These are phyloP conservation scores for Avena eriantha DNA, from an alignment of 176 grass and related monocot genomes.

Conservation along the genomic window DNA sequence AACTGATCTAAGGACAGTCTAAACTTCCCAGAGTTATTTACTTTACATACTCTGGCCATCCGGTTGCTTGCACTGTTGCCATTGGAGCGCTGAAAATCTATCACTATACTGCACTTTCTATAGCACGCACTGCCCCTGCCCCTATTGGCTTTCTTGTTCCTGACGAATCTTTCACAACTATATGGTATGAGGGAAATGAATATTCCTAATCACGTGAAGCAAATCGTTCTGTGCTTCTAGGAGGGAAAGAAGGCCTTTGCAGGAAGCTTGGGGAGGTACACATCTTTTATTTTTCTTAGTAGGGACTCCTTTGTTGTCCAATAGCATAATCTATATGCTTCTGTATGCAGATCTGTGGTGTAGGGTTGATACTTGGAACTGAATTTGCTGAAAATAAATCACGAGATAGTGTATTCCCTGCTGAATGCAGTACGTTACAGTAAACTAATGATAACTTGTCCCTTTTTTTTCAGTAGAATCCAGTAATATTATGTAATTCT, in stretches of 20 bases:
- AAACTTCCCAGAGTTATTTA: too few species aligned
- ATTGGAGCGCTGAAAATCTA: conserved; percentile 92
- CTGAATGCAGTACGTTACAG: conserved; percentile 74
- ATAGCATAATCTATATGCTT: neutral
- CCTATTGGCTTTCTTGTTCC: too few species aligned
- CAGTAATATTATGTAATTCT: too few species aligned
- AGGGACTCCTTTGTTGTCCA: neutral
- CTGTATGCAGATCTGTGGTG: conserved; percentile 75
- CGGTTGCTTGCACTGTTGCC: conserved; percentile 84
- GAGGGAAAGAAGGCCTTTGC: conserved; percentile 75
- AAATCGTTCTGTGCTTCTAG: conserved; percentile 75
- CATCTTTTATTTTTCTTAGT: neutral
- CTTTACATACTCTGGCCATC: conserved; percentile 95
- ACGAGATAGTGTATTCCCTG: conserved; percentile 71
- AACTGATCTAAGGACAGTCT: too few species aligned
- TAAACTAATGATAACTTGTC: neutral
- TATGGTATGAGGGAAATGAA: conserved; percentile 74
- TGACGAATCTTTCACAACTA: neutral
- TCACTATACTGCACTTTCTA: conserved; percentile 37
- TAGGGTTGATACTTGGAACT: conserved; percentile 79
- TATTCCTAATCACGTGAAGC: conserved; percentile 74
- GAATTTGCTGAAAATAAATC: conserved; percentile 92
- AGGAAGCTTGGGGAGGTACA: conserved; percentile 76
- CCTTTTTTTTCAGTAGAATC: neutral
- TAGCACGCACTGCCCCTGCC: neutral